phyloP scores from a whole-genome alignment of 2,329 filamentous ascomycete genomes.

The Cordyceps javanica region DNA sequence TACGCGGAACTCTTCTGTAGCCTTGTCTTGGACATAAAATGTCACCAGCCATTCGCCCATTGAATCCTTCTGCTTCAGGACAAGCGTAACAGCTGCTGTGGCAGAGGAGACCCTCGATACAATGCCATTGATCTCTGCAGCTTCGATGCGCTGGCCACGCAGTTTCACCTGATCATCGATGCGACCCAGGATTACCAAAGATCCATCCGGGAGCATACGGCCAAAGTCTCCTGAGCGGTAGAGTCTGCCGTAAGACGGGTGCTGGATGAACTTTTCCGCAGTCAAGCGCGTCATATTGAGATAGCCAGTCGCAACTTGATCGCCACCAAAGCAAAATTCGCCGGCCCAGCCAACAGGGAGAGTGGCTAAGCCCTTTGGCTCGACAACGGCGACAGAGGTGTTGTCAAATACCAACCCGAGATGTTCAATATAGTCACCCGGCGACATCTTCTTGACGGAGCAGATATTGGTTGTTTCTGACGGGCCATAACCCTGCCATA shows the following conservation, averaged over 20 bases:
- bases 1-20: slow-evolving; percentile 24
- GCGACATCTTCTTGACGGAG: slow-evolving; percentile 60
- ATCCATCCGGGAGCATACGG: slow-evolving; percentile 69
- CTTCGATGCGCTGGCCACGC: slow-evolving; percentile 72
- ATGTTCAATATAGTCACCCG: slow-evolving; percentile 59
- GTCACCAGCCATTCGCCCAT: slow-evolving; percentile 52
- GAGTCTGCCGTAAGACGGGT: slow-evolving; percentile 62
- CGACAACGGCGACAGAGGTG: slow-evolving; percentile 65
- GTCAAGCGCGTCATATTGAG: slow-evolving; percentile 60
- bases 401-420: slow-evolving; percentile 71
- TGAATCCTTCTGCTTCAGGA: slow-evolving; percentile 38
- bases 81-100: slow-evolving; percentile 57
- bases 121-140: slow-evolving; percentile 65
- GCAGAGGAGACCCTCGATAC: slow-evolving; percentile 48
- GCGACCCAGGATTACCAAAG: slow-evolving; percentile 65
- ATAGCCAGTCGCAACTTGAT: slow-evolving; percentile 73
- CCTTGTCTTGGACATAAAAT: slow-evolving; percentile 56
- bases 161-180: slow-evolving; percentile 78
- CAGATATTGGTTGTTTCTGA: slow-evolving; percentile 87
- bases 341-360: slow-evolving; percentile 68
- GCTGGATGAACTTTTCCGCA: slow-evolving; percentile 59
- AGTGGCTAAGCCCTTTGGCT: slow-evolving; percentile 37
- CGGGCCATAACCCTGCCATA: slow-evolving; percentile 79
- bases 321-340: slow-evolving; percentile 81
- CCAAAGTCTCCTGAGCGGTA: slow-evolving; percentile 83